Conservation (phyloP, 2,329 filamentous ascomycete genomes). For the Colletotrichum lindemuthianum region DNA sequence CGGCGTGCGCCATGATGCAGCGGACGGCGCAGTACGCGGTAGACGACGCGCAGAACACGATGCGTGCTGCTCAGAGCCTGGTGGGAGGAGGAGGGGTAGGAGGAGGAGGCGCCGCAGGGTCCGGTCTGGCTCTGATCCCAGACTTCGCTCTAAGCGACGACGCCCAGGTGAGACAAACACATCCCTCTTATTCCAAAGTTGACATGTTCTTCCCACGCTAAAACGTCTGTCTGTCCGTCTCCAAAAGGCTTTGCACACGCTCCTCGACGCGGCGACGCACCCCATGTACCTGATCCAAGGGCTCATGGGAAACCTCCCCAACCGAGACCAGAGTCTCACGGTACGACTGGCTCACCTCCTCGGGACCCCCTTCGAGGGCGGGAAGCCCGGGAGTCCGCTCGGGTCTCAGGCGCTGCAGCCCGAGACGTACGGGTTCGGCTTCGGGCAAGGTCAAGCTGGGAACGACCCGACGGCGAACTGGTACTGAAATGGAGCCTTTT, state of each 20-base stretch:
- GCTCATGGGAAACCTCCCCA: conserved; percentile 32
- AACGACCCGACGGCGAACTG: conserved; percentile 31
- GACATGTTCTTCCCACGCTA: background rate
- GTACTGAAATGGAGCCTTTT: background rate
- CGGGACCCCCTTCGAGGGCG: conserved; percentile 26
- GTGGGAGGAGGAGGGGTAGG: conserved; percentile 1
- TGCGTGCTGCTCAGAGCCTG: conserved; percentile 15
- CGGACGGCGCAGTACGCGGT: conserved; percentile 25
- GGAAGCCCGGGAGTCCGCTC: conserved; percentile 27
- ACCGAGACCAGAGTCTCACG: conserved; percentile 30
- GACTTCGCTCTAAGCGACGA: conserved; percentile 13
- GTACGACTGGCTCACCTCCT: conserved; percentile 27
- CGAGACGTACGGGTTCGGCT: conserved; percentile 33
- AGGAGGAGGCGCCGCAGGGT: no score
- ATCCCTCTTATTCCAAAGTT: background rate
- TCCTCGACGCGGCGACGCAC: conserved; percentile 27
- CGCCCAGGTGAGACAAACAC: conserved; percentile 25
- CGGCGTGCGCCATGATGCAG: conserved; percentile 29
- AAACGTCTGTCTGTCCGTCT: conserved; percentile 1
- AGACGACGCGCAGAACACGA: conserved; percentile 26
- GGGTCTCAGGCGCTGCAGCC: conserved; percentile 33
- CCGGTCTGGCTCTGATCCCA: conserved; percentile 12
- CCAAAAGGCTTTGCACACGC: conserved; percentile 17
- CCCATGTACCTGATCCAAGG: conserved; percentile 35
- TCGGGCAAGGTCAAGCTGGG: conserved; percentile 29